Evolutionary conservation across 495 filamentous ascomycete species (phyloP).

Genomic region (Hypomontagnella submonticulosa): DNA sequence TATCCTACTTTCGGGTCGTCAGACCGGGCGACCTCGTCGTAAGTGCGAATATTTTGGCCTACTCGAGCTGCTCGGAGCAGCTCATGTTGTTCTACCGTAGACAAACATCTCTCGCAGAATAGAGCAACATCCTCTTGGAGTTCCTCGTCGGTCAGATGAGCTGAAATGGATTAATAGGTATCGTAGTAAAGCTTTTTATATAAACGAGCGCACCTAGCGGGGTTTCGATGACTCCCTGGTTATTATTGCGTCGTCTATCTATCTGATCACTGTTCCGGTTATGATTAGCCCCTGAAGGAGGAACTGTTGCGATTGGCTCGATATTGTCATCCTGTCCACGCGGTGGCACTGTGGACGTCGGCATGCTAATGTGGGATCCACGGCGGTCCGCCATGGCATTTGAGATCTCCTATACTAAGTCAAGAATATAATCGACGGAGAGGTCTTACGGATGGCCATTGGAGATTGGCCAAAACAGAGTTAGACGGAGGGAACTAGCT

Average conservation of each 20-base stretch:
- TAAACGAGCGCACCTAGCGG: constrained; percentile 38
- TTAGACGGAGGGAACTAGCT: neutral
- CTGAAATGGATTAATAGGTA: constrained; percentile 29
- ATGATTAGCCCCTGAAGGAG: constrained; percentile 7
- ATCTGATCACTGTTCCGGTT: constrained; percentile 15
- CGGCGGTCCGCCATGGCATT: constrained; percentile 26
- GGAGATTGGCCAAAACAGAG: constrained; percentile 3
- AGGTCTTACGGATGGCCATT: neutral
- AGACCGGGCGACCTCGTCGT: constrained; percentile 40
- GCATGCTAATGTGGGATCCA: constrained; percentile 10
- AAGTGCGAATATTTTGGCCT: constrained; percentile 43
- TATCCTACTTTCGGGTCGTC: constrained; percentile 15
- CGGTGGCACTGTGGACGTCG: neutral
- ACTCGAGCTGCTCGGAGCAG: constrained; percentile 46
- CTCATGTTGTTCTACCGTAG: constrained; percentile 14
- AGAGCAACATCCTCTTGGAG: constrained; percentile 37
- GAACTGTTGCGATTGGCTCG: constrained; percentile 10
- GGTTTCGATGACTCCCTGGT: constrained; percentile 41
- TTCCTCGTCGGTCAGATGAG: constrained; percentile 43
- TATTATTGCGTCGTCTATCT: constrained; percentile 34
- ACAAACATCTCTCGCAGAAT: constrained; percentile 32
- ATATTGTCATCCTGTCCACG: constrained; percentile 1
- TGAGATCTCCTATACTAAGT: neutral
- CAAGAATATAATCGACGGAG: neutral
- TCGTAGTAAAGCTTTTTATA: neutral